phyloP scores from a whole-genome alignment of 179 eudicot genomes.

The Vitellaria paradoxa region DNA sequence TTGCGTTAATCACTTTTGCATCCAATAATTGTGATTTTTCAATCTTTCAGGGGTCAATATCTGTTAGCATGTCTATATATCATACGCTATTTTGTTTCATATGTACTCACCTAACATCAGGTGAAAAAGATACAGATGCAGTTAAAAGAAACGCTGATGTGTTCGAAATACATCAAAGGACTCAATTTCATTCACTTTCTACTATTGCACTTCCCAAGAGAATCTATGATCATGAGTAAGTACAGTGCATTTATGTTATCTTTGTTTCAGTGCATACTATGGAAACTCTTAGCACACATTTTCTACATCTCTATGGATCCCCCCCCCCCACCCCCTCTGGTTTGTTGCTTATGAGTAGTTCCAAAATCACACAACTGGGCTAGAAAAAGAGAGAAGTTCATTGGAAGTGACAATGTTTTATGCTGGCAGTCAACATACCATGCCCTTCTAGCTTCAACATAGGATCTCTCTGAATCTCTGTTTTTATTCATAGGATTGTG shows the following conservation, averaged over 20 bases:
- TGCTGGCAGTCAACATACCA: too few species aligned
- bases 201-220: constrained; percentile 57
- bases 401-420: too few species aligned
- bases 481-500: background rate
- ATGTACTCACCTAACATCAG: constrained; percentile 89
- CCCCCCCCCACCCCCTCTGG: background rate
- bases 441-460: too few species aligned
- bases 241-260: background rate
- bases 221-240: constrained; percentile 93
- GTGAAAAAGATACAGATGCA: constrained; percentile 78
- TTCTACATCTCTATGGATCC: background rate
- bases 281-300: background rate
- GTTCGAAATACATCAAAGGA: constrained; percentile 80
- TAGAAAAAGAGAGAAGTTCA: too few species aligned
- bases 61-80: constrained; percentile 96
- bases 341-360: too few species aligned
- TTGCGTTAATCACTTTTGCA: constrained; percentile 3
- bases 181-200: constrained; percentile 64
- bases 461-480: background rate
- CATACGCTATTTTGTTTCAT: constrained; percentile 91
- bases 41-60: constrained; percentile 80
- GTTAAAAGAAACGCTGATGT: constrained; percentile 86
- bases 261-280: background rate
- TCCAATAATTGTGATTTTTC: background rate
- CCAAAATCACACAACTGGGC: too few species aligned